Evolutionary conservation across 495 filamentous ascomycete genomes (phyloP), one percentile per base, ranked within the genome.

Genomic region (Parathielavia hyrcaniae): DNA sequence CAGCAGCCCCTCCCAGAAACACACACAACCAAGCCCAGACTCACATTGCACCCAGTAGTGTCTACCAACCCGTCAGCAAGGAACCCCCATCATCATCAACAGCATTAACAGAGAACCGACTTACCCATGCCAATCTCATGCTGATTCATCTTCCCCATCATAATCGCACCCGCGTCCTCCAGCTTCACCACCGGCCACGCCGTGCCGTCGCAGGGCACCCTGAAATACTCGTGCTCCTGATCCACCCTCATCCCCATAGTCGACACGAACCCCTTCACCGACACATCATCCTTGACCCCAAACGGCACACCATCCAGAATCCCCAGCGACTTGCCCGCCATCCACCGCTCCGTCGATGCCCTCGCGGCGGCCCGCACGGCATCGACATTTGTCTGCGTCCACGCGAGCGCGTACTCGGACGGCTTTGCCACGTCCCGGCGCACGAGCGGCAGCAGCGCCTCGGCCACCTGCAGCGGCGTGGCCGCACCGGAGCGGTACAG

Each of bases 81-180:
- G 0, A 1, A 26, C 20, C 26, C 20, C 16, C 38, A n/a, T n/a
- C n/a, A n/a, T 12, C 26, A 30, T 30, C 26, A 30, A 4, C 2
- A 3, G 46, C 16, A 14, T 1, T 16, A 22, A 0, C 7, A 39
- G 2, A 7, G 19, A 17, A 19, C 10, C 6, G 20, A 59, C 61
- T 46, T 38, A 64, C 65, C 67, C 53, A 71, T 71, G 4, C 92
- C 92, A 8, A 95, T 69, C 73, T 97, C 91, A 71, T 97, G 91
- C 92, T 97, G 96, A 41, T 83, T 91, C 30, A 84, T 79, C 72
- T 95, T 96, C 13, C 90, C 92, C 52, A 96, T 68, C 19, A 96
- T 76, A 41, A 97, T 79, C 12, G 85, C 91, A 1, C 92, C 92
- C 0, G 83, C 84, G 46, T 93, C 86, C 62, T 86, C 77, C 73